Evolutionary conservation across 345 rosid genomes (phyloP).

Genomic region (Kandelia obovata): DNA sequence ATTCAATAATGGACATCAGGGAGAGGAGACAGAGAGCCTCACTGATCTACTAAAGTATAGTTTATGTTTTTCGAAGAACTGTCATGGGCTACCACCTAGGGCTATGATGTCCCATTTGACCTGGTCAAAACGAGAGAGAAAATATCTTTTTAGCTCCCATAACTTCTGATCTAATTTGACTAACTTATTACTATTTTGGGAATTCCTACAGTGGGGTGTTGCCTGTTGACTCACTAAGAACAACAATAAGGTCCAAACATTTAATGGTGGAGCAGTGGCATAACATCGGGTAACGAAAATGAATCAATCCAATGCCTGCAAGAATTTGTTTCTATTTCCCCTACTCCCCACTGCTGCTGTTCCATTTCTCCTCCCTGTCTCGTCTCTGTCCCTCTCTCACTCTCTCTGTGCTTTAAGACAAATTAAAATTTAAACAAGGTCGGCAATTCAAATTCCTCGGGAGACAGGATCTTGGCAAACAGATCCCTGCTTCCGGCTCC

Average conservation of each 20-base stretch:
- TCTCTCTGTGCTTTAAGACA: too few species aligned
- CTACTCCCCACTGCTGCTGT: too few species aligned
- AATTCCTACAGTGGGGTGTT: background rate
- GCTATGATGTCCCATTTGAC: constrained; percentile 18
- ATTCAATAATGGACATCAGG: constrained; percentile 19
- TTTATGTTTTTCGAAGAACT: background rate
- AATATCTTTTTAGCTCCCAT: background rate
- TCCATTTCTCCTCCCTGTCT: too few species aligned
- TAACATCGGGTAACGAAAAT: too few species aligned
- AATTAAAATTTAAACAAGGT: too few species aligned
- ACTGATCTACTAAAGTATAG: background rate
- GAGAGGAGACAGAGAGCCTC: background rate
- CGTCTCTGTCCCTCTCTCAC: too few species aligned
- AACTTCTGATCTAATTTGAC: background rate
- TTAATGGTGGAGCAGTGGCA: too few species aligned
- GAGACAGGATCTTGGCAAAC: too few species aligned
- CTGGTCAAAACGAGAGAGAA: constrained; percentile 21
- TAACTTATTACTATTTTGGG: background rate
- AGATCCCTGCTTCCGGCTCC: too few species aligned
- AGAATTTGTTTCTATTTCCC: too few species aligned
- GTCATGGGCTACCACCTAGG: background rate
- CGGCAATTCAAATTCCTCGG: too few species aligned
- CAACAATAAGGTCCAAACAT: background rate
- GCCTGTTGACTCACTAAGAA: background rate
- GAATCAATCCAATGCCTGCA: too few species aligned